A percentile compares a stretch with the other conserved stretches of the same genome.
phyloP scores from a whole-genome alignment of 2,329 filamentous ascomycete genomes.

The Colletotrichum sp. region DNA sequence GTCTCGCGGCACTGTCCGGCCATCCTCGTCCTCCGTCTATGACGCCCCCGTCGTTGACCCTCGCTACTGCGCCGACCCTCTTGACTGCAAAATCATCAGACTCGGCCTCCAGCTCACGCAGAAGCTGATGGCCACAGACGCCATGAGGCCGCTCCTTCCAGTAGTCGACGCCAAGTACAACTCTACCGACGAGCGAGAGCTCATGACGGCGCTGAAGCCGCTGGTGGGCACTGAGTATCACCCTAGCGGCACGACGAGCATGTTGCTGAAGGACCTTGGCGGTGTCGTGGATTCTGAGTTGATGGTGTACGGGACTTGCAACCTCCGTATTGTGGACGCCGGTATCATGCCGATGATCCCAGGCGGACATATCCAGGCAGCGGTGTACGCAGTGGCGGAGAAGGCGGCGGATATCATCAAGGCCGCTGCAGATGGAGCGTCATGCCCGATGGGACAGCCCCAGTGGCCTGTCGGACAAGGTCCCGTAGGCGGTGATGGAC shows the following conservation, averaged over 20 bases:
- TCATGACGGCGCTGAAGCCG: slow-evolving; percentile 34
- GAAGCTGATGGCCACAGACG: slow-evolving; percentile 30
- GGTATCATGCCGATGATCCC: slow-evolving; percentile 54
- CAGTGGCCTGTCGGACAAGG: neutral
- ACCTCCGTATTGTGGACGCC: slow-evolving; percentile 54
- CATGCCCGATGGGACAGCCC: neutral
- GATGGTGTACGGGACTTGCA: slow-evolving; percentile 52
- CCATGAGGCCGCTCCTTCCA: slow-evolving; percentile 23
- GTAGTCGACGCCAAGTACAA: slow-evolving; percentile 24
- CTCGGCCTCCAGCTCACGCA: slow-evolving; percentile 29
- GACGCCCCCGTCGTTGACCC: slow-evolving; percentile 45
- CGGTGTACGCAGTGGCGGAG: slow-evolving; percentile 58
- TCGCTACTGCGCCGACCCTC: slow-evolving; percentile 45
- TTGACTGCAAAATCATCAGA: slow-evolving; percentile 38
- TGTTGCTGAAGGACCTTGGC: slow-evolving; percentile 48
- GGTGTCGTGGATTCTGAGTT: slow-evolving; percentile 49
- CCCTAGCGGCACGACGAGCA: slow-evolving; percentile 49
- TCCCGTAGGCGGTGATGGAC: neutral
- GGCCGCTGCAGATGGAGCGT: slow-evolving; percentile 14
- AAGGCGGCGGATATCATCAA: slow-evolving; percentile 55
- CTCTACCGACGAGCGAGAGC: slow-evolving; percentile 24
- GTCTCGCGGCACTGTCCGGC: slow-evolving; percentile 47
- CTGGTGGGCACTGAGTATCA: slow-evolving; percentile 44
- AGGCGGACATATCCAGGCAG: slow-evolving; percentile 55
- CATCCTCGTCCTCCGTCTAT: slow-evolving; percentile 41